Percentiles rank a stretch among this genome's conserved stretches.
These are phyloP conservation scores for Talaromyces sp. DNA, from an alignment of 2,329 filamentous ascomycete genomes.

Conservation along the genomic window DNA sequence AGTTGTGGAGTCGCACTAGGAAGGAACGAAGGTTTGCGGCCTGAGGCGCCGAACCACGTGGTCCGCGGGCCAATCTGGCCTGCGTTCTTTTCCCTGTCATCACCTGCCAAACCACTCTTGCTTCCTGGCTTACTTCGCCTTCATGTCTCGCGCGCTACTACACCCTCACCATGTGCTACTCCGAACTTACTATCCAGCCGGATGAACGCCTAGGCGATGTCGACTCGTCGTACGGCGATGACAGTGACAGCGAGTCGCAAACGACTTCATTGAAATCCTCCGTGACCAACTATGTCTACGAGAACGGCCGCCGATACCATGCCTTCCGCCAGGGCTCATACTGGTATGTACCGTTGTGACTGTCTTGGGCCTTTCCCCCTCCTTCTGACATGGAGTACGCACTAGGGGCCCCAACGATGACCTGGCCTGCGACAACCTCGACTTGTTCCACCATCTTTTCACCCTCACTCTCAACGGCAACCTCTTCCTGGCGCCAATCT, in stretches of 20 bases:
- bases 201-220: slow-evolving; percentile 1
- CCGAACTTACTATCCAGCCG: neutral
- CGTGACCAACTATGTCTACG: slow-evolving; percentile 17
- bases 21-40: neutral
- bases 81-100: neutral
- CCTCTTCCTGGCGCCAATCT: slow-evolving; percentile 4
- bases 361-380: neutral
- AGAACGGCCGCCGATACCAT: slow-evolving; percentile 30
- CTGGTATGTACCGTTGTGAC: neutral
- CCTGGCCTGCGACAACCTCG: slow-evolving; percentile 3
- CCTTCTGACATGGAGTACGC: neutral
- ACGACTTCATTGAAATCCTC: slow-evolving; percentile 16
- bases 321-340: slow-evolving; percentile 18
- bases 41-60: neutral
- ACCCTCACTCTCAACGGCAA: neutral
- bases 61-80: neutral
- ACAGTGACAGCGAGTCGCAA: slow-evolving; percentile 4
- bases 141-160: neutral
- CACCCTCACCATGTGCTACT: neutral
- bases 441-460: slow-evolving; percentile 6
- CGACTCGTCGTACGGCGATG: slow-evolving; percentile 5
- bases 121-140: neutral
- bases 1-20: no score
- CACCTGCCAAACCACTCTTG: neutral
- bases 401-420: slow-evolving; percentile 4